Conservation (phyloP, 2,329 filamentous ascomycete genomes). For the Chaetomiaceae sp. region DNA sequence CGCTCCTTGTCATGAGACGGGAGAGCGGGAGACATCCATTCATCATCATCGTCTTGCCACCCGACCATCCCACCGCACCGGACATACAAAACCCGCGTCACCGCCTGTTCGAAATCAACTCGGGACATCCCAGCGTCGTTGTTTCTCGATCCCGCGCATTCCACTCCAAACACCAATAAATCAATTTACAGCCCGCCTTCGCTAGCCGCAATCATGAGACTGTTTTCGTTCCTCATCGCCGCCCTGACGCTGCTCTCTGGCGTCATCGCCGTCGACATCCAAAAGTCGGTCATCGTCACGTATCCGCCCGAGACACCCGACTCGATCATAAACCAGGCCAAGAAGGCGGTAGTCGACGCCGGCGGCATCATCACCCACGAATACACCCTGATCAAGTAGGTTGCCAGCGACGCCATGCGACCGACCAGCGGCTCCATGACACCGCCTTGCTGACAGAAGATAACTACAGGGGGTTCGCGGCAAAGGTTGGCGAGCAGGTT, state of each 20-base stretch:
- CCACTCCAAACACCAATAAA: too few species aligned
- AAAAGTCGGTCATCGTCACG: conserved; percentile 73
- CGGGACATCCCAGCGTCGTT: not conserved
- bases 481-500: conserved; percentile 63
- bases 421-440: not conserved
- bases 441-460: conserved; percentile 24
- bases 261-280: conserved; percentile 57
- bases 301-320: conserved; percentile 67
- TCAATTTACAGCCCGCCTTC: not conserved
- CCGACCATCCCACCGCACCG: not conserved
- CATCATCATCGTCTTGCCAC: conserved; percentile 13
- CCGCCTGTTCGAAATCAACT: not conserved
- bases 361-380: conserved; percentile 77
- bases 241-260: conserved; percentile 55
- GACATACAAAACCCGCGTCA: not conserved
- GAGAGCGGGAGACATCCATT: too few species aligned
- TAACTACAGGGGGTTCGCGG: conserved; percentile 78
- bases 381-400: conserved; percentile 65
- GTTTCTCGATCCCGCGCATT: not conserved
- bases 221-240: conserved; percentile 48
- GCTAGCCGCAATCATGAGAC: conserved; percentile 54
- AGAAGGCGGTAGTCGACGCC: conserved; percentile 61
- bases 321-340: conserved; percentile 64
- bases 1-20: too few species aligned
- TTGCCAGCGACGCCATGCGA: not conserved